Evolutionary conservation across 805 yeast species (phyloP).

Genomic region (Jamesozyma piceae): DNA sequence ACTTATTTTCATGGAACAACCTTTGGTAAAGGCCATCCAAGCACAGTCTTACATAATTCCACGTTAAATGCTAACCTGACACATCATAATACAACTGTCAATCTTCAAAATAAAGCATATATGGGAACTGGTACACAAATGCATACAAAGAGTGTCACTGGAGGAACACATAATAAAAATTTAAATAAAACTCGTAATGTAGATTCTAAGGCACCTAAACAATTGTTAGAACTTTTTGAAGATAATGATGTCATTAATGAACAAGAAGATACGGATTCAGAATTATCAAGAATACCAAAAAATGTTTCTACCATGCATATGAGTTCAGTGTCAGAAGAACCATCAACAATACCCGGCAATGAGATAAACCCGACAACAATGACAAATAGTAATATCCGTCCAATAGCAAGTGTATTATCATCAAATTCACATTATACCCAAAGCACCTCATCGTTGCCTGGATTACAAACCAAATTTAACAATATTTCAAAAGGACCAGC

Average conservation of each 20-base stretch:
- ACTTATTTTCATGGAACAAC: conserved; percentile 25
- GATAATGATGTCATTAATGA: conserved; percentile 32
- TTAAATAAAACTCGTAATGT: conserved; percentile 22
- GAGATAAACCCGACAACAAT: conserved; percentile 8
- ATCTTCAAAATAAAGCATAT: conserved; percentile 12
- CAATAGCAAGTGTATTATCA: neutral
- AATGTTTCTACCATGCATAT: conserved; percentile 11
- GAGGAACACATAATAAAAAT: conserved; percentile 19
- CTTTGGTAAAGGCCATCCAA: conserved; percentile 21
- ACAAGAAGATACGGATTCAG: conserved; percentile 12
- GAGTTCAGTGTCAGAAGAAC: conserved; percentile 10
- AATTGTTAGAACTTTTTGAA: conserved; percentile 62
- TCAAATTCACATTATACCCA: conserved; percentile 17
- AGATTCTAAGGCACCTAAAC: conserved; percentile 50
- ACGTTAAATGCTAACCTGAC: conserved; percentile 22
- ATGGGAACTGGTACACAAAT: conserved; percentile 18
- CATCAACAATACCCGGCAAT: neutral
- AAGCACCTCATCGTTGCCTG: conserved; percentile 24
- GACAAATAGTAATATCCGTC: conserved; percentile 2
- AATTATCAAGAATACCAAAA: conserved; percentile 13
- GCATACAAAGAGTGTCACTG: conserved; percentile 14
- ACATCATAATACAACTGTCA: conserved; percentile 13
- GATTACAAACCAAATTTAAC: conserved; percentile 22
- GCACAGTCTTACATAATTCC: conserved; percentile 20
- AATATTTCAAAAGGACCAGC: conserved; percentile 17